Conservation (phyloP, 495 filamentous ascomycete species). For the Neurospora tetraspora region DNA sequence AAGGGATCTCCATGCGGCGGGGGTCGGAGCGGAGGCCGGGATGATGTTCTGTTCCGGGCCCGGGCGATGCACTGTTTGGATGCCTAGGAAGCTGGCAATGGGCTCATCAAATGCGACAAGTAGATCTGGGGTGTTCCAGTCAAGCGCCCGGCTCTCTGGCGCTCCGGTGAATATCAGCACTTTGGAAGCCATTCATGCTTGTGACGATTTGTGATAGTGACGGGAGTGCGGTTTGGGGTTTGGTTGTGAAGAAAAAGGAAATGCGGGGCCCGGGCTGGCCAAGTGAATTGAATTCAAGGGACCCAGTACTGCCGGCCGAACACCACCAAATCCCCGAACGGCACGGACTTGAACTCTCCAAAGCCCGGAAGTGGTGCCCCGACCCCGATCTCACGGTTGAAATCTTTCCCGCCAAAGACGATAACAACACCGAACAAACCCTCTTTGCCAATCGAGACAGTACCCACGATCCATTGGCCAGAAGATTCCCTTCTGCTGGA, state of each 20-base stretch:
- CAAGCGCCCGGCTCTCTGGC: conserved; percentile 41
- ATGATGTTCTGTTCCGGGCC: neutral
- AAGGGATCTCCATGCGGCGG: conserved; percentile 38
- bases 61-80: conserved; percentile 2
- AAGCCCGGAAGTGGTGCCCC: neutral
- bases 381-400: neutral
- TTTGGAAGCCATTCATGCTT: conserved; percentile 33
- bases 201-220: neutral
- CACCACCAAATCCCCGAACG: neutral
- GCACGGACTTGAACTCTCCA: neutral
- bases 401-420: neutral
- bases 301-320: neutral
- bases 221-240: neutral
- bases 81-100: conserved; percentile 37
- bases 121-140: conserved; percentile 46
- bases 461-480: neutral
- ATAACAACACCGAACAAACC: neutral
- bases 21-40: conserved; percentile 12
- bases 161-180: conserved; percentile 54
- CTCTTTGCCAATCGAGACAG: neutral
- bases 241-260: neutral
- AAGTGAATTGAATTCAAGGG: neutral
- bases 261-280: neutral
- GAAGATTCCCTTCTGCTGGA: neutral
- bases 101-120: conserved; percentile 34